Evolutionary conservation across 2,329 filamentous ascomycete species (phyloP), one percentile per base, ranked within the genome.

Genomic region (Sarocladiaceae sp.): DNA sequence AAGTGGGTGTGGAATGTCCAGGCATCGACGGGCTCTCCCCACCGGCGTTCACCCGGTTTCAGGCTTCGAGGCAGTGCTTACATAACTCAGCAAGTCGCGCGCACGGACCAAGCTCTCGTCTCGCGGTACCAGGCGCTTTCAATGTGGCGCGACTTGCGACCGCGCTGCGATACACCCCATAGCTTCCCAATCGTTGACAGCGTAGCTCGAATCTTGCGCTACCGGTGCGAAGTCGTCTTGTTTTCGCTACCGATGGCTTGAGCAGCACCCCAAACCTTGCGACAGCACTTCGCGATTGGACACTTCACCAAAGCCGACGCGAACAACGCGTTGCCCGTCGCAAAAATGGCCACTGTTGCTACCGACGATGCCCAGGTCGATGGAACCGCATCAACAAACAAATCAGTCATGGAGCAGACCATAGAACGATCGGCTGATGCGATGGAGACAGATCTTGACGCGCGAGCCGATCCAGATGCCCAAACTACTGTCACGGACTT

Each of bases 401-500:
- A 56, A 18, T 54, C 56, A 17, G 42, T 61, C 22, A 64, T 69
- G 18, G 57, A 61, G 48, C 56, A 60, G 22, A 54, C 58, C 18
- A 59, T 59, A 11, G 54, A 58, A 26, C 58, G 55, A 36, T 58
- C 64, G 42, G 54, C 62, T 28, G 58, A 59, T 31, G 62, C 64
- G n/a, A 64, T 70, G 23, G 44, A 48, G 15, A 33, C 44, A 20
- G 66, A 74, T 2, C 71, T 80, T 55, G 71, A 73, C 53, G 70
- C 78, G 63, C 78, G 79, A 58, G 74, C 76, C 51, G 83, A 87
- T 57, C 83, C 83, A 5, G 84, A 87, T 70, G 82, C 82, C 23
- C 82, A 86, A 60, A 82, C 84, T 6, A 86, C 83, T n/a, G 78
- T 86, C 17, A 85, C 81, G 54, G 83, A 87, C 65, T 87, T 86